Percentiles rank a stretch among this genome's conserved stretches.
Evolutionary conservation across 805 yeast genomes (phyloP).

Genomic region (Saccharomycopsis oosterbeekiorum): DNA sequence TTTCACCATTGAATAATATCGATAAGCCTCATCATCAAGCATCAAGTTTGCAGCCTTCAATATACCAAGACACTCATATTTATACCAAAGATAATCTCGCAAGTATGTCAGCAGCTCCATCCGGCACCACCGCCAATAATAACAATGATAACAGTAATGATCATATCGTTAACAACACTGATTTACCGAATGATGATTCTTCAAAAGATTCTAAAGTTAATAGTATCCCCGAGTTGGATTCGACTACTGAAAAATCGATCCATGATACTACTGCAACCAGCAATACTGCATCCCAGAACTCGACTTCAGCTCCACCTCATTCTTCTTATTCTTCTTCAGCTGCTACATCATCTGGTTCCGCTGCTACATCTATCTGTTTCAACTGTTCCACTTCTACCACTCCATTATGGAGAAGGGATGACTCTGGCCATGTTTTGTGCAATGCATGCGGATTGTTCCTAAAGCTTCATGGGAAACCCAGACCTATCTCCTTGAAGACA

Average conservation of each 20-base stretch:
- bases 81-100: not conserved
- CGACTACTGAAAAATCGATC: not conserved
- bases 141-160: not conserved
- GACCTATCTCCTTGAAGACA: slow-evolving; percentile 86
- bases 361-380: slow-evolving; percentile 38
- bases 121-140: not conserved
- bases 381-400: slow-evolving; percentile 91
- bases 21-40: not conserved
- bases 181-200: no score
- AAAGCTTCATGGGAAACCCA: slow-evolving; percentile 83
- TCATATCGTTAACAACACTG: no score
- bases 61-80: not conserved
- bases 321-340: not conserved
- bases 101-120: not conserved
- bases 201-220: no score
- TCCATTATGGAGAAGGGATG: slow-evolving; percentile 93
- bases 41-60: not conserved
- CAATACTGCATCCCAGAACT: no score
- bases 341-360: not conserved
- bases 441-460: slow-evolving; percentile 90
- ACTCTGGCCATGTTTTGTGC: slow-evolving; percentile 80
- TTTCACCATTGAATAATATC: not conserved
- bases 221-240: no score
- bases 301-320: not conserved
- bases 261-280: not conserved